A percentile compares a stretch with the other conserved stretches of the same genome.
phyloP scores from a whole-genome alignment of 2,329 filamentous ascomycete species.

The Aspergillus fumigatus region DNA sequence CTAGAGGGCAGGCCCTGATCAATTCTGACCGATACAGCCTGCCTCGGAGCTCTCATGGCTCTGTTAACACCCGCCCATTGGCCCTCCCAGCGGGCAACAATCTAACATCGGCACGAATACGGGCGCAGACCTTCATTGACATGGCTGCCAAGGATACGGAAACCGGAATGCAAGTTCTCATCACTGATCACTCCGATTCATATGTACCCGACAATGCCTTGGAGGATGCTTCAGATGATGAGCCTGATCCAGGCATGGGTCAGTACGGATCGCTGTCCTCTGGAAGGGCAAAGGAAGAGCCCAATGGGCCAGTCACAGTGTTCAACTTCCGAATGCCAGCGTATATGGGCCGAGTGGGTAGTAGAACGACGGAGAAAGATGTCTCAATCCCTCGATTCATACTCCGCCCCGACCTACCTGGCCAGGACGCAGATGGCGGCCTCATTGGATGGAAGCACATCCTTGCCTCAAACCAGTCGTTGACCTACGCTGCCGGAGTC shows the following conservation, averaged over 20 bases:
- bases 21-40: conserved; percentile 38
- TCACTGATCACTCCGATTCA: conserved; percentile 39
- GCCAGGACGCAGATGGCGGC: conserved; percentile 41
- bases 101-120: conserved; percentile 41
- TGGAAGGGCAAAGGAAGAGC: conserved; percentile 19
- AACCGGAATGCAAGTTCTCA: conserved; percentile 36
- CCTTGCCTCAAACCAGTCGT: conserved; percentile 37
- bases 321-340: conserved; percentile 40
- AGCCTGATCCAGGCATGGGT: conserved; percentile 31
- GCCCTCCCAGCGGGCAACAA: conserved; percentile 42
- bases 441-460: conserved; percentile 43
- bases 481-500: conserved; percentile 32
- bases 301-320: conserved; percentile 31
- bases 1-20: conserved; percentile 35
- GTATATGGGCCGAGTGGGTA: conserved; percentile 37
- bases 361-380: conserved; percentile 19
- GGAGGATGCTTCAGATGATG: conserved; percentile 25
- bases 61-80: conserved; percentile 36
- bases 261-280: conserved; percentile 28
- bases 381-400: conserved; percentile 37
- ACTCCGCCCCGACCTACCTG: conserved; percentile 39
- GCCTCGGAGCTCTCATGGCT: conserved; percentile 40
- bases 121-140: conserved; percentile 43
- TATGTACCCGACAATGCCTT: conserved; percentile 33
- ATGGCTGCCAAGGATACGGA: conserved; percentile 39